These are phyloP conservation scores for Eucalyptus sp. DNA, from an alignment of 345 rosid genomes.

Conservation along the genomic window DNA sequence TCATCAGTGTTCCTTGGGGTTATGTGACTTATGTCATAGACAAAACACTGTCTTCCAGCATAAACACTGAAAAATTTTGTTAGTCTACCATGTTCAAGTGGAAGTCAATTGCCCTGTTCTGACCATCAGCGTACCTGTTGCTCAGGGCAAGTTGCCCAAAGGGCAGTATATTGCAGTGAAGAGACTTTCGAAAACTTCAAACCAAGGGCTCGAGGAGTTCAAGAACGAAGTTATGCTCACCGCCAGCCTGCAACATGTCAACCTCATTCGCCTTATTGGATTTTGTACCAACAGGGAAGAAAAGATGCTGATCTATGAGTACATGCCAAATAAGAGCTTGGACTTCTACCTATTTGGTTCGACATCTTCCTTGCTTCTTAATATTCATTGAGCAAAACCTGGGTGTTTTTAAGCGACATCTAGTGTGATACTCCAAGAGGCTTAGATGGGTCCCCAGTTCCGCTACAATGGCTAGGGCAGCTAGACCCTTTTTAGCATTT, in stretches of 20 bases:
- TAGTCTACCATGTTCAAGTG: not conserved
- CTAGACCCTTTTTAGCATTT: not conserved
- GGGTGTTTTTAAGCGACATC: not conserved
- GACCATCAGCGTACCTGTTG: not conserved
- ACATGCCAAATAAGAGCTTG: constrained; percentile 21
- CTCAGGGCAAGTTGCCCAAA: constrained; percentile 6
- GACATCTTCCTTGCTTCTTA: not conserved
- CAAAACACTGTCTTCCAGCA: not conserved
- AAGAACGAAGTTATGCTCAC: constrained; percentile 21
- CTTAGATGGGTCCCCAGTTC: not conserved
- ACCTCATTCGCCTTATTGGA: constrained; percentile 18
- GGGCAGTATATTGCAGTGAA: constrained; percentile 31
- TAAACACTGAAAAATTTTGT: not conserved
- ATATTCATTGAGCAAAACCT: not conserved
- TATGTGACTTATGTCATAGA: not conserved
- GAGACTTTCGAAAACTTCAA: constrained; percentile 19
- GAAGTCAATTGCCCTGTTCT: not conserved
- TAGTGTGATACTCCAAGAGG: not conserved
- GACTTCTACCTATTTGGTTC: constrained; percentile 17
- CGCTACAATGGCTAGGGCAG: not conserved
- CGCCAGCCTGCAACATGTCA: constrained; percentile 27
- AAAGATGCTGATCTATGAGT: constrained; percentile 29
- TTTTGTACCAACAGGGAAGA: constrained; percentile 20
- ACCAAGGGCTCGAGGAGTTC: constrained; percentile 26
- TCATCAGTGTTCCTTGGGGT: not conserved